Evolutionary conservation across 2,329 filamentous ascomycete species (phyloP).

Genomic region (Drechslerella stenobrocha): DNA sequence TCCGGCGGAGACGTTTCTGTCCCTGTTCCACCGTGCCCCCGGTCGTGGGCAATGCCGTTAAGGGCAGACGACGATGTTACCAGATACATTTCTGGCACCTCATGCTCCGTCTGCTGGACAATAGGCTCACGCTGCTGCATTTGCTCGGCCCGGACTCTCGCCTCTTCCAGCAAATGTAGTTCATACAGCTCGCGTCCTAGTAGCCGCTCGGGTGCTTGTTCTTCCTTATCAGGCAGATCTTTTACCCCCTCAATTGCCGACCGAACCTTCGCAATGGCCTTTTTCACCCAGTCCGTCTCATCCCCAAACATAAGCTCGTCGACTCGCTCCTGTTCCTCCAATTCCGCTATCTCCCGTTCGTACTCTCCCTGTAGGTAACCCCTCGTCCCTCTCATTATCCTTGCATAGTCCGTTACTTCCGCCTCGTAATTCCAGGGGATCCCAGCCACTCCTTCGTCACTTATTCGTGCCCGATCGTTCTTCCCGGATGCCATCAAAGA

Average conservation of each 20-base stretch:
- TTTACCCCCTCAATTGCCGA: constrained; percentile 74
- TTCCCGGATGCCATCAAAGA: constrained; percentile 3
- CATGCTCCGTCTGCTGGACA: constrained; percentile 27
- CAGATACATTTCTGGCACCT: constrained; percentile 45
- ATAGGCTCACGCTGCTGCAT: constrained; percentile 15
- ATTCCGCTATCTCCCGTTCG: constrained; percentile 73
- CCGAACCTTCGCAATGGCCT: constrained; percentile 73
- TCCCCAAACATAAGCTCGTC: constrained; percentile 91
- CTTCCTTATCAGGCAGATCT: constrained; percentile 29
- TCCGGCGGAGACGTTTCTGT: constrained; percentile 3
- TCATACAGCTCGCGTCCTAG: constrained; percentile 27
- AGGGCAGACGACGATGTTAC: constrained; percentile 31
- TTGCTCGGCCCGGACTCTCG: constrained; percentile 25
- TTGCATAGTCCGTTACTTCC: constrained; percentile 90
- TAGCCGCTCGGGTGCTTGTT: constrained; percentile 25
- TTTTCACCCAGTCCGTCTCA: constrained; percentile 88
- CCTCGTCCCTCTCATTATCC: constrained; percentile 90
- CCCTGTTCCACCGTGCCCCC: background rate
- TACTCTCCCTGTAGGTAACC: constrained; percentile 84
- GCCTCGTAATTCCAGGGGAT: constrained; percentile 95
- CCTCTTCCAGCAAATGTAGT: constrained; percentile 24
- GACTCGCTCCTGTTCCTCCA: constrained; percentile 77
- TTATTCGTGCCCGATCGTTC: constrained; percentile 11
- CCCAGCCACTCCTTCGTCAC: constrained; percentile 57
- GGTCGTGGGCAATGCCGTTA: constrained; percentile 13